Base-by-base conservation (phyloP, 116 monocot species). In the Cymodocea nodosa region DNA sequence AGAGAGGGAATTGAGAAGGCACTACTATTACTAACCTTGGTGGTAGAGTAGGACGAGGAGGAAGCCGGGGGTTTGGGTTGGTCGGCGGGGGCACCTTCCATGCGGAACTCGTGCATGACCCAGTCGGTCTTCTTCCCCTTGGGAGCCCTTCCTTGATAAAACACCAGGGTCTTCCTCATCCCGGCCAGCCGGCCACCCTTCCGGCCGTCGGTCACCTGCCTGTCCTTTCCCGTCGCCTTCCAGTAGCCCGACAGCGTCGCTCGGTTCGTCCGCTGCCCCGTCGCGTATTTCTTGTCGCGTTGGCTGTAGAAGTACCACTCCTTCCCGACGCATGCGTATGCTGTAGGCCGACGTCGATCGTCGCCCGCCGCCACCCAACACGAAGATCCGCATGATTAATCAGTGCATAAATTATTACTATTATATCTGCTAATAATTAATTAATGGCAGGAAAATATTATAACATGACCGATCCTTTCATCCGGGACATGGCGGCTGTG, bases 191-290 rank as follows among this genome's bases (percentile, higher is more conserved):
- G 58, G 78, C 81, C 56, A 51, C 19, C 83, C 73, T 55, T 65
- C 35, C 83, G 76, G 6, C 30, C 44, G 6, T 68, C 74, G 14
- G 40, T 11, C 18, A 93, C 59, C 6, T 15, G 51, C 16, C 85
- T 52, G 56, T 93, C 93, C 36, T 93, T 93, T 0, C 93, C 93
- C 0, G 93, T 93, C 14, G 93, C 93, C 74, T 93, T 93, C 93
- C 93, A 93, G 69, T 93, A 93, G 10, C 93, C 93, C 0, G 85
- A 83, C 20, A 75, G 3, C 0, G 93, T 93, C 1, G 93, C 93
- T 8, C 93, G 66, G 68, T 93, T 93, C 4, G 93, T 88, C 8
- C 93, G 60, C 35, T 80, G 84, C 5, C 92, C 92, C 0, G 87
- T 87, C 15, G 92, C 82, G 24, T 92, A 92, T 30, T 92, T 91